These are phyloP conservation scores for Cryphonectria parasitica DNA, from an alignment of 2,329 filamentous ascomycete species.

Conservation along the genomic window DNA sequence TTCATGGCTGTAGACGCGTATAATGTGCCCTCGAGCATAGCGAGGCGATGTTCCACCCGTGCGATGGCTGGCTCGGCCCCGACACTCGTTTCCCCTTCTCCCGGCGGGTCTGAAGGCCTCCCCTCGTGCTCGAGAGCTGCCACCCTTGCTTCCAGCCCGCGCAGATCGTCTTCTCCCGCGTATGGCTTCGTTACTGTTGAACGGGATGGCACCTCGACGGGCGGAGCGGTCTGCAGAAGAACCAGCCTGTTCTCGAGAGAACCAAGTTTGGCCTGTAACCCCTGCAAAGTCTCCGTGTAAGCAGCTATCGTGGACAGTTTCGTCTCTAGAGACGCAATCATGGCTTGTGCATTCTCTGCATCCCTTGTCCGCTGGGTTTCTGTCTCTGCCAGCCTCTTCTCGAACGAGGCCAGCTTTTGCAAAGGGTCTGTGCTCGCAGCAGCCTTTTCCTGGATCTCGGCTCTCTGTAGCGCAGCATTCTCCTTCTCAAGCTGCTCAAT, in stretches of 20 bases:
- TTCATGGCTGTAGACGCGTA: background rate
- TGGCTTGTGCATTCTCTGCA: background rate
- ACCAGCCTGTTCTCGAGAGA: constrained; percentile 4
- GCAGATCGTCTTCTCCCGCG: background rate
- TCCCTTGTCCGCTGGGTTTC: background rate
- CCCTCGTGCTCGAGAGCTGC: background rate
- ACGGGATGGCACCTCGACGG: too few relatives aligned
- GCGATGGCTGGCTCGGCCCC: background rate
- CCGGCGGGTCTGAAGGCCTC: background rate
- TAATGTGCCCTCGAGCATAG: background rate
- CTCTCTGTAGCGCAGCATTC: background rate
- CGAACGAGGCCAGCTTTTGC: background rate
- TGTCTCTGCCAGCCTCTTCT: constrained; percentile 1
- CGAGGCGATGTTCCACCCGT: background rate
- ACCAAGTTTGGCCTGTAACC: constrained; percentile 2
- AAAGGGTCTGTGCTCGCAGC: background rate
- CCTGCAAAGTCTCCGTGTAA: background rate
- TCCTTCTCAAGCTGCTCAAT: constrained; percentile 12
- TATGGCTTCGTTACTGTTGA: background rate
- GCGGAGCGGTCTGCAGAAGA: background rate
- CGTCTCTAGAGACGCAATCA: constrained; percentile 1
- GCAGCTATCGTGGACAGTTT: background rate
- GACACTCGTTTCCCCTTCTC: background rate
- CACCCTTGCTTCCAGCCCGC: constrained; percentile 1
- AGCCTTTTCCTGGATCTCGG: background rate